Evolutionary conservation across 2,329 filamentous ascomycete genomes (phyloP).

Genomic region (Lasiodiplodia theobromae): DNA sequence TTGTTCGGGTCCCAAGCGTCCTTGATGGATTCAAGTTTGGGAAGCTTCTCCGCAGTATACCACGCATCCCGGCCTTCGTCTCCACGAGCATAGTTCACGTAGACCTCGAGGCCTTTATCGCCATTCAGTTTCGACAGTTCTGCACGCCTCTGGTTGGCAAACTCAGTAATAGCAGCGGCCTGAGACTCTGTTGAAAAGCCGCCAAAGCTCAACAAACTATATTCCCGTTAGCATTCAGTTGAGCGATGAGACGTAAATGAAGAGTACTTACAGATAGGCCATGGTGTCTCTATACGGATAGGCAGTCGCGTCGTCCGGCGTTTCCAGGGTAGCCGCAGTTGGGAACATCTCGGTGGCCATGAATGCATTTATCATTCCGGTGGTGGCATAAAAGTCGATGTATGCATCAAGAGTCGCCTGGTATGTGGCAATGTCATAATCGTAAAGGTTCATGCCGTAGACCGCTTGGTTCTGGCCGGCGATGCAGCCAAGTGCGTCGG

Average conservation of each 20-base stretch:
- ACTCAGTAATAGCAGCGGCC: background rate
- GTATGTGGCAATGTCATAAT: background rate
- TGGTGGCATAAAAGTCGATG: background rate
- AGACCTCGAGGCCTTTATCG: constrained; percentile 29
- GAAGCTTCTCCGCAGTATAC: constrained; percentile 42
- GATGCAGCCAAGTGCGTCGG: background rate
- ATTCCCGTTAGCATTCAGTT: background rate
- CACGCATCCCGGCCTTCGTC: constrained; percentile 42
- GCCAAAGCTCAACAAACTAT: background rate
- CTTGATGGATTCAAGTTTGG: constrained; percentile 42
- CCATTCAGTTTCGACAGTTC: background rate
- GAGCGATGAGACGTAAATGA: background rate
- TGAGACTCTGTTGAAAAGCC: background rate
- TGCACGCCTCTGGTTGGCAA: background rate
- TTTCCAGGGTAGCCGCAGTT: background rate
- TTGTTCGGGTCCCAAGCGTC: constrained; percentile 44
- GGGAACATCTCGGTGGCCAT: background rate
- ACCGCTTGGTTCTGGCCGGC: background rate
- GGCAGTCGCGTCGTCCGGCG: background rate
- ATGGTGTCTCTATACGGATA: background rate
- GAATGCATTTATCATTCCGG: background rate
- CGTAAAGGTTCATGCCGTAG: background rate
- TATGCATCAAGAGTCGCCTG: background rate
- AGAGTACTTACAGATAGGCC: background rate
- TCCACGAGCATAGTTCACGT: constrained; percentile 41